These are phyloP conservation scores for Larix sibirica DNA, from an alignment of 83 land plant species.

Conservation along the genomic window DNA sequence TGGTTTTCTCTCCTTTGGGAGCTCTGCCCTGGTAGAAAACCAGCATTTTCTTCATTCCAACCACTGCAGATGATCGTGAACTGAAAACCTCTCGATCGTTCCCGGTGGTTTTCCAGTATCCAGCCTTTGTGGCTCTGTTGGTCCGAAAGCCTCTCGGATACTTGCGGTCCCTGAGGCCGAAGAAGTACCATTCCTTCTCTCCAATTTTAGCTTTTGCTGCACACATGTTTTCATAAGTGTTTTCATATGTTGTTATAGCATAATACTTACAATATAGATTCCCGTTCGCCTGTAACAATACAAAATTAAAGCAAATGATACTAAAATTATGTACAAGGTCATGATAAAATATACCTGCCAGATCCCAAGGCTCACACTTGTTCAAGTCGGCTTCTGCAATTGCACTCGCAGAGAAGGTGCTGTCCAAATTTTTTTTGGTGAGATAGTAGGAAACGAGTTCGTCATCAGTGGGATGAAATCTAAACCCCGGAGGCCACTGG, in stretches of 20 bases:
- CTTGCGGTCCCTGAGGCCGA: constrained; percentile 15
- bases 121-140: constrained; percentile 21
- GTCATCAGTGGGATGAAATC: constrained; percentile 76
- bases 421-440: constrained; percentile 46
- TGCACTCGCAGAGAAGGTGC: constrained; percentile 44
- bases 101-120: constrained; percentile 29
- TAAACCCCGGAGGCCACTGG: constrained; percentile 64
- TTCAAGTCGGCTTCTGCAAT: constrained; percentile 69
- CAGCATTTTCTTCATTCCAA: constrained; percentile 26
- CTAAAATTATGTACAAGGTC: no score
- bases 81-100: constrained; percentile 11
- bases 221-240: not conserved
- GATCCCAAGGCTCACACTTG: constrained; percentile 84
- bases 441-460: constrained; percentile 69
- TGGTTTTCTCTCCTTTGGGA: constrained; percentile 26
- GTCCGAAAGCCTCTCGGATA: constrained; percentile 22
- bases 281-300: no score
- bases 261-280: no score
- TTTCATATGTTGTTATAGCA: not conserved
- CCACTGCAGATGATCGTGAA: not conserved
- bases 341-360: constrained; percentile 38
- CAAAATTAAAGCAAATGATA: no score
- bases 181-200: constrained; percentile 21
- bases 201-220: constrained; percentile 15
- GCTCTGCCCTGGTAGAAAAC: constrained; percentile 31